A percentile compares a stretch with the other conserved stretches of the same genome.
Conservation (phyloP, 2,329 filamentous ascomycete genomes). For the Nemania sp. region DNA sequence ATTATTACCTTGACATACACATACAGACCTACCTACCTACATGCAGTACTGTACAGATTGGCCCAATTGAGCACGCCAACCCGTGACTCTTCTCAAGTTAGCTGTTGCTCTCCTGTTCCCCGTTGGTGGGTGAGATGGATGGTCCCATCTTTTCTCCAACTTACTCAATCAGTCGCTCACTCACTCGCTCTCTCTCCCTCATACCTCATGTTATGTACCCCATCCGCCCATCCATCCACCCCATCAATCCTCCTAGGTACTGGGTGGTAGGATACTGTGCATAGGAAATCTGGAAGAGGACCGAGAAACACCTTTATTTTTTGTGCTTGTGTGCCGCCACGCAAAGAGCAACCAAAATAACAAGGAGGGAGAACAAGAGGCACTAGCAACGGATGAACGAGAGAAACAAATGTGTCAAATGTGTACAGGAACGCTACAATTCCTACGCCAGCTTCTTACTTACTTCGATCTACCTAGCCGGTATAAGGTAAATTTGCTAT, state of each 20-base stretch:
- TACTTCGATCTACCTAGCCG: constrained; percentile 1
- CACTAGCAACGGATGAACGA: constrained; percentile 20
- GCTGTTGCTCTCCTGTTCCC: background rate
- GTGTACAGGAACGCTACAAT: background rate
- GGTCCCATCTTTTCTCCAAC: constrained; percentile 38
- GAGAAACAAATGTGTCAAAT: background rate
- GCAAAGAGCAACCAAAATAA: background rate
- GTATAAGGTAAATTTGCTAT: background rate
- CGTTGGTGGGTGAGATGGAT: constrained; percentile 30
- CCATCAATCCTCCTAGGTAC: background rate
- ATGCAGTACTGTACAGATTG: background rate
- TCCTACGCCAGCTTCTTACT: background rate
- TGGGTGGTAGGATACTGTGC: too few species aligned
- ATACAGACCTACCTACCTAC: background rate
- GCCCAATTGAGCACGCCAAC: constrained; percentile 22
- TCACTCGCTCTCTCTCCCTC: background rate
- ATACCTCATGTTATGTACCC: background rate
- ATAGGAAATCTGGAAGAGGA: background rate
- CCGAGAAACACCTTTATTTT: constrained; percentile 5
- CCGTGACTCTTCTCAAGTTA: constrained; percentile 21
- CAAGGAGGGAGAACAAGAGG: background rate
- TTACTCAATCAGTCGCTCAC: background rate
- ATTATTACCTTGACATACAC: constrained; percentile 10
- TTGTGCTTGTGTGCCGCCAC: background rate
- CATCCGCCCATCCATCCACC: background rate